Evolutionary conservation across 306 rosid species (phyloP), one percentile per base, ranked within the genome.

Genomic region (Vigna angularis): DNA sequence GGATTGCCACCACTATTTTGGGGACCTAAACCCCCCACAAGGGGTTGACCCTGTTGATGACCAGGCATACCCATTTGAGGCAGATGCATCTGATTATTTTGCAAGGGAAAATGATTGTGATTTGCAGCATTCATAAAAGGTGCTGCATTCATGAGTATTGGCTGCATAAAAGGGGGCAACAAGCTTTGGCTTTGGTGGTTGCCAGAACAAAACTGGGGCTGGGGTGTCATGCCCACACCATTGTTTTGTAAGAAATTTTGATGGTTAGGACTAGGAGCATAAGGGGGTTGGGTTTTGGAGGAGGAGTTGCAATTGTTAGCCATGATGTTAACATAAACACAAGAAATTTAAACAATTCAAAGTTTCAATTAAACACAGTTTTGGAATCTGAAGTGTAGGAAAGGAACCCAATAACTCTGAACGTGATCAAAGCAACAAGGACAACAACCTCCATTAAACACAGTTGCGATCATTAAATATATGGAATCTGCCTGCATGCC

Each of bases 191-290:
- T 74, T 71, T 83, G 93, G 62, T 74, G 40, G 55, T 73, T 83
- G 55, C 79, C 82, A 32, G 70, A 26, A 78, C 85, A 88, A 57
- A 79, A 70, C 15, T 82, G 92, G 40, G 87, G 79, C 50, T 84
- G 96, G 73, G 66, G 85, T 84, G 73, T 82, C 72, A 79, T 69
- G 45, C 81, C 88, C 71, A 83, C 74, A 62, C 79, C 78, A 78
- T 72, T 86, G 75, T 83, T 87, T 84, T 83, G 95, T 80, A 83
- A 50, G 30, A 87, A 82, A 50, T 18, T 62, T 49, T 79, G 83
- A 32, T 70, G 56, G 73, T 83, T 86, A 9, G 84, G 79, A n/a
- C 36, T 36, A 9, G 85, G 77, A 18, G 58, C 65, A 59, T 66
- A 80, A 30, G 81, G 80, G 14, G 90, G 86, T n/a, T 62, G 88